Conservation (phyloP, 345 rosid species). For the Barbarea vulgaris region DNA sequence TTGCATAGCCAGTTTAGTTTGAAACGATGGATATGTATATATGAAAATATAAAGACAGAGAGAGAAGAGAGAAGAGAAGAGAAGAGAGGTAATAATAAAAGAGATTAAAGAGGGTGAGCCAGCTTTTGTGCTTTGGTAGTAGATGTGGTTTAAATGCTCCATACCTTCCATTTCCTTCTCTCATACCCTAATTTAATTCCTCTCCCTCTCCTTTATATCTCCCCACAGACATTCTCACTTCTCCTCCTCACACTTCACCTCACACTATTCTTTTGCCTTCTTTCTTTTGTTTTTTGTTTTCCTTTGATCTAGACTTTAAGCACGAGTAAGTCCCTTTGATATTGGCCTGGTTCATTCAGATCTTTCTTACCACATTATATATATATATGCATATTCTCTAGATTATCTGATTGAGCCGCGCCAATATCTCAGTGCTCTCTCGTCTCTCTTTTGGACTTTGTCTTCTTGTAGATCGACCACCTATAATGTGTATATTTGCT, state of each 20-base stretch:
- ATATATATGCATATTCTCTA: neutral
- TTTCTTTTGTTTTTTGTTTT: neutral
- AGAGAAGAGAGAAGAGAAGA: slow-evolving; percentile 30
- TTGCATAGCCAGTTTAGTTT: slow-evolving; percentile 42
- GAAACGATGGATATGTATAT: slow-evolving; percentile 22
- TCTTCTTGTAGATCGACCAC: slow-evolving; percentile 8
- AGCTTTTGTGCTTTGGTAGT: slow-evolving; percentile 75
- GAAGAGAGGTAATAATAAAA: slow-evolving; percentile 8
- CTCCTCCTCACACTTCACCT: slow-evolving; percentile 46
- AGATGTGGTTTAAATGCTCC: slow-evolving; percentile 71
- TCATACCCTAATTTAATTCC: slow-evolving; percentile 46
- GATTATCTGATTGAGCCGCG: slow-evolving; percentile 90
- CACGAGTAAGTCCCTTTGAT: slow-evolving; percentile 60
- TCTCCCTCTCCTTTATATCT: slow-evolving; percentile 31
- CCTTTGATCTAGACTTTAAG: neutral
- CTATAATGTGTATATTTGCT: neutral
- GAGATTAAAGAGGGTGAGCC: slow-evolving; percentile 64
- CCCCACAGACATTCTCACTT: slow-evolving; percentile 55
- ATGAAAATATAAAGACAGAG: neutral
- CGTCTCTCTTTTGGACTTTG: slow-evolving; percentile 31
- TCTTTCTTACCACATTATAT: slow-evolving; percentile 12
- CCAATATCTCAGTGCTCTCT: slow-evolving; percentile 88
- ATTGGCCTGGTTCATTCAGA: slow-evolving; percentile 99
- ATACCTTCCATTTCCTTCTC: slow-evolving; percentile 44
- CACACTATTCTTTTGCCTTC: slow-evolving; percentile 12